Percentiles rank a stretch among this genome's conserved stretches.
phyloP scores from a whole-genome alignment of 2,329 filamentous ascomycete genomes.

The Periconia macrospinosa region DNA sequence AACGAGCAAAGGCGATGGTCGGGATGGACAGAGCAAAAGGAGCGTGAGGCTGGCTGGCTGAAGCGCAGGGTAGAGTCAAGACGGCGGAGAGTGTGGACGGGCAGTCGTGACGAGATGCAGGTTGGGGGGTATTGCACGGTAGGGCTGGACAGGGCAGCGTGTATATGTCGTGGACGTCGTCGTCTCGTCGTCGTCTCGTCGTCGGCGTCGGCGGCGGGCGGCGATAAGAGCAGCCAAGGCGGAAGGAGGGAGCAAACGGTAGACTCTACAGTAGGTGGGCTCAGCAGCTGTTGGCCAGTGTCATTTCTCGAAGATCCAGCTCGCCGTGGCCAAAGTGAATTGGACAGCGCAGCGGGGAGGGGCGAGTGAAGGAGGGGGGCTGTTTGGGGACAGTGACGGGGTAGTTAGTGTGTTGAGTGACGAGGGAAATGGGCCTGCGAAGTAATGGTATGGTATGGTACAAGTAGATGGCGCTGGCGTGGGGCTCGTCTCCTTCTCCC shows the following conservation, averaged over 20 bases:
- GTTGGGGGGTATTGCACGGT: neutral
- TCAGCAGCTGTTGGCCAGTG: neutral
- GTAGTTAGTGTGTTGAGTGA: neutral
- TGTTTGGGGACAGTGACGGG: constrained; percentile 13
- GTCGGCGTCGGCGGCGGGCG: constrained; percentile 8
- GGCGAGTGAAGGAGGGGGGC: neutral
- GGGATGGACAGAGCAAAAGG: constrained; percentile 10
- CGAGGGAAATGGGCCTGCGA: constrained; percentile 14
- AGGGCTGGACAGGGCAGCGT: neutral
- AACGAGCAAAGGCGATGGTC: neutral
- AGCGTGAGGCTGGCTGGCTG: constrained; percentile 16
- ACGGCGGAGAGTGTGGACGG: neutral
- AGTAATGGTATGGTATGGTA: constrained; percentile 8
- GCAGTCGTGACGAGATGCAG: constrained; percentile 1
- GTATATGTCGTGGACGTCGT: neutral
- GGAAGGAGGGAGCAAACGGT: neutral
- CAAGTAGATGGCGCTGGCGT: no score
- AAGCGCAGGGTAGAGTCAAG: constrained; percentile 6
- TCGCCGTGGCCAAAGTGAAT: constrained; percentile 49
- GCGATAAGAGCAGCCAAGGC: constrained; percentile 21
- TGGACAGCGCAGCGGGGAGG: constrained; percentile 39
- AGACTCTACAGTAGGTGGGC: neutral
- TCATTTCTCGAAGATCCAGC: constrained; percentile 29
- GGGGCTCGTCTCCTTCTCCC: constrained; percentile 1
- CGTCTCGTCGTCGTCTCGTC: constrained; percentile 6